Evolutionary conservation across 331 rosid species (phyloP).

Genomic region (Malus hybrid): DNA sequence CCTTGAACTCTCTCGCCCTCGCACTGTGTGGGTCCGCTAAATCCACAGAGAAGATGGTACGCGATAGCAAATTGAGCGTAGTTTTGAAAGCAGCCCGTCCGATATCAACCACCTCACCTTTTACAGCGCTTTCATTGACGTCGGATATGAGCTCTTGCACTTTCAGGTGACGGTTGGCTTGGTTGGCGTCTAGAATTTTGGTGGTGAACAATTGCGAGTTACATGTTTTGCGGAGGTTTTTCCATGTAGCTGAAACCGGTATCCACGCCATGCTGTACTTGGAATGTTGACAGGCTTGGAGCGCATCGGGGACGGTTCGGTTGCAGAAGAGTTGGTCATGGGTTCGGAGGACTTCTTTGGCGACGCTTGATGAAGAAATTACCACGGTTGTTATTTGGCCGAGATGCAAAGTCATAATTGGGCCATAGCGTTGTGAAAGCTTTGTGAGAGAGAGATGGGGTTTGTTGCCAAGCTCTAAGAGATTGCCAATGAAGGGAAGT

Average conservation of each 20-base stretch:
- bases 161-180: background rate
- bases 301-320: slow-evolving; percentile 24
- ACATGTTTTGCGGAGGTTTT: slow-evolving; percentile 36
- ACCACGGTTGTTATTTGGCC: slow-evolving; percentile 1
- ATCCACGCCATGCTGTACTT: slow-evolving; percentile 24
- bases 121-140: background rate
- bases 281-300: slow-evolving; percentile 19
- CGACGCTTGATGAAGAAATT: slow-evolving; percentile 36
- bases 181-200: slow-evolving; percentile 27
- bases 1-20: slow-evolving; percentile 1
- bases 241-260: slow-evolving; percentile 29
- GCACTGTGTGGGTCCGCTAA: background rate
- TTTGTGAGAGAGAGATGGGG: slow-evolving; percentile 26
- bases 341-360: slow-evolving; percentile 27
- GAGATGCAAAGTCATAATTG: too few species aligned
- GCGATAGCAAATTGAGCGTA: slow-evolving; percentile 3
- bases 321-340: slow-evolving; percentile 34
- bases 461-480: slow-evolving; percentile 18
- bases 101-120: background rate
- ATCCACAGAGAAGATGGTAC: slow-evolving; percentile 10
- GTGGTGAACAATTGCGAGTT: slow-evolving; percentile 22
- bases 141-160: background rate
- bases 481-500: slow-evolving; percentile 32
- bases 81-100: slow-evolving; percentile 2
- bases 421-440: too few species aligned